These are phyloP conservation scores for Huiozyma naganishii DNA, from an alignment of 805 yeast genomes.

Conservation along the genomic window DNA sequence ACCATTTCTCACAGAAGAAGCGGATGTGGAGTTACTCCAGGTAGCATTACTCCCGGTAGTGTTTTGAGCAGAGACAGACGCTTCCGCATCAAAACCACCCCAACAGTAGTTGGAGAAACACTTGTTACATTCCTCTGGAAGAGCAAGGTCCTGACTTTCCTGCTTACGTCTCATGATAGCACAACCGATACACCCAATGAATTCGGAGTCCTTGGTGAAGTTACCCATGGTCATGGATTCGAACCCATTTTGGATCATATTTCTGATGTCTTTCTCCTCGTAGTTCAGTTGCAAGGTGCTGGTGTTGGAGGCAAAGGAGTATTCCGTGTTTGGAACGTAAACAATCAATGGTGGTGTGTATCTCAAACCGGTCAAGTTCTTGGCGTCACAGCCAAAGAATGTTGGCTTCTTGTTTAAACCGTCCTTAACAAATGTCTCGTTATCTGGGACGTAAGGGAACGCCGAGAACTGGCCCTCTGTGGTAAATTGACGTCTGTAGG, in stretches of 20 bases:
- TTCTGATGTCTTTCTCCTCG: slow-evolving; percentile 41
- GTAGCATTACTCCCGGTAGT: slow-evolving; percentile 2
- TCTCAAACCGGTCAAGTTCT: slow-evolving; percentile 46
- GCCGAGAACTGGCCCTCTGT: slow-evolving; percentile 46
- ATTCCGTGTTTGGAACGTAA: slow-evolving; percentile 67
- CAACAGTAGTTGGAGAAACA: slow-evolving; percentile 74
- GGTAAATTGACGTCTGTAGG: slow-evolving; percentile 50
- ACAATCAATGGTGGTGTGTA: slow-evolving; percentile 63
- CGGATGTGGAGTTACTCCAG: background rate
- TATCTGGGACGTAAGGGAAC: slow-evolving; percentile 76
- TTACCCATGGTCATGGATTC: slow-evolving; percentile 57
- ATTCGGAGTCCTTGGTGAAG: slow-evolving; percentile 54
- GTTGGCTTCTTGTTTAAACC: slow-evolving; percentile 64
- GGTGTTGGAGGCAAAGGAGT: slow-evolving; percentile 53
- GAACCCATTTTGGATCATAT: slow-evolving; percentile 64
- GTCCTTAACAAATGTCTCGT: slow-evolving; percentile 42
- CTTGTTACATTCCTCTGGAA: slow-evolving; percentile 52
- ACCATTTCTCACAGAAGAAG: background rate
- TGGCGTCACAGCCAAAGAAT: slow-evolving; percentile 74
- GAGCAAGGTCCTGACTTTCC: slow-evolving; percentile 53
- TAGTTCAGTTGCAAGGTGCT: slow-evolving; percentile 62
- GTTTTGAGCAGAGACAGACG: slow-evolving; percentile 5
- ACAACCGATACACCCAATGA: slow-evolving; percentile 70
- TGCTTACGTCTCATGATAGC: slow-evolving; percentile 71
- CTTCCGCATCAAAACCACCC: slow-evolving; percentile 36